These are phyloP conservation scores for Phytophthora europaea DNA, from an alignment of 352 stramenopile genomes.

Conservation along the genomic window DNA sequence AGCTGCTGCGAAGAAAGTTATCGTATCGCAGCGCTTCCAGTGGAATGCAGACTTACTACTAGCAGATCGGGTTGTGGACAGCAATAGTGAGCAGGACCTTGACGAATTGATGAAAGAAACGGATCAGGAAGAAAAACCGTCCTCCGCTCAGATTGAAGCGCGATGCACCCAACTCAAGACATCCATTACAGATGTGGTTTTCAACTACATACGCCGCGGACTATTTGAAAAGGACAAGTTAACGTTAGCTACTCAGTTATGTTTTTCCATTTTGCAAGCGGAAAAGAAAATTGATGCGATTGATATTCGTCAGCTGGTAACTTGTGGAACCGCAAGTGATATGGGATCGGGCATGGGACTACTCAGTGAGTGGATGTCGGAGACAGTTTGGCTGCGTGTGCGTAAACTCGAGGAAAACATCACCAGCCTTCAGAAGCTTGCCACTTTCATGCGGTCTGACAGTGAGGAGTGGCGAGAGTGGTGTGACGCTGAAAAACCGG, in stretches of 20 bases:
- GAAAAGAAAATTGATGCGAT: conserved; percentile 66
- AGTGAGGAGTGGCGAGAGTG: conserved; percentile 96
- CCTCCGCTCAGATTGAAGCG: conserved; percentile 55
- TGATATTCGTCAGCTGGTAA: conserved; percentile 88
- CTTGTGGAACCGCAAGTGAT: conserved; percentile 49
- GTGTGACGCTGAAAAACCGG: conserved; percentile 94
- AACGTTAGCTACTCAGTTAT: conserved; percentile 92
- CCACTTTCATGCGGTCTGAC: conserved; percentile 95
- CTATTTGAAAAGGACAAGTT: conserved; percentile 96
- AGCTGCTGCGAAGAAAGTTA: conserved; percentile 86
- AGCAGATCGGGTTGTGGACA: conserved; percentile 71
- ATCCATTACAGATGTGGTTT: conserved; percentile 90
- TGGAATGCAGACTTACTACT: conserved; percentile 90
- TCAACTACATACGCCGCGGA: conserved; percentile 95
- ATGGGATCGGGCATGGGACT: conserved; percentile 85
- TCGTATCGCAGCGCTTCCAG: conserved; percentile 86
- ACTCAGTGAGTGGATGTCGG: conserved; percentile 93
- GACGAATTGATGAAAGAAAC: conserved; percentile 70
- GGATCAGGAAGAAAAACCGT: conserved; percentile 72
- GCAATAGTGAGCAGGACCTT: conserved; percentile 63
- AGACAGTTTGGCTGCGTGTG: conserved; percentile 90
- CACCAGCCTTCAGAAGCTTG: conserved; percentile 91
- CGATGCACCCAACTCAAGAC: conserved; percentile 67
- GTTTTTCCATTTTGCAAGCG: conserved; percentile 91
- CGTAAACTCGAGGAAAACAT: conserved; percentile 92